These are phyloP conservation scores for Sclerotinia glacialis DNA, from an alignment of 2,329 filamentous ascomycete genomes.

Conservation along the genomic window DNA sequence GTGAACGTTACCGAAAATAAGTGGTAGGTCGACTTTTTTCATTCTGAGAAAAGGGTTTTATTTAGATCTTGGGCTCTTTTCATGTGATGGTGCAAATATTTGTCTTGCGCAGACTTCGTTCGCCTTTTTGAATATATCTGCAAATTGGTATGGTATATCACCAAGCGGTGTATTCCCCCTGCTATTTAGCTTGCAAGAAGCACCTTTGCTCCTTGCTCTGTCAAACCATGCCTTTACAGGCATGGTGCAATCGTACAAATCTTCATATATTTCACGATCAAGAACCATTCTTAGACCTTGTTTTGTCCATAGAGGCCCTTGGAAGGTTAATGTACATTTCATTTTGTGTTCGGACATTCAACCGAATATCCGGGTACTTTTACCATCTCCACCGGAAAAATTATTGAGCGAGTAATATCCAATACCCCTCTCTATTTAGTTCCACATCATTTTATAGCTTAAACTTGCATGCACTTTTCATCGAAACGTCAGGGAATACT, in stretches of 20 bases:
- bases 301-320: not conserved
- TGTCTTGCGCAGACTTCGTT: not conserved
- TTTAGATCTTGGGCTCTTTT: not conserved
- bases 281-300: not conserved
- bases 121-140: not conserved
- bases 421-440: conserved; percentile 13
- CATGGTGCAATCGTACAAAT: not conserved
- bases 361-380: not conserved
- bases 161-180: not conserved
- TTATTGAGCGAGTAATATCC: not conserved
- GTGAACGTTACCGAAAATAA: conserved; percentile 4
- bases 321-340: not conserved
- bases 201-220: too few relatives aligned
- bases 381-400: conserved; percentile 4
- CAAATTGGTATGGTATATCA: not conserved
- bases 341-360: not conserved
- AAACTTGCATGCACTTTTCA: not conserved
- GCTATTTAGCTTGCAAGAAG: not conserved
- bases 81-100: not conserved
- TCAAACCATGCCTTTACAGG: not conserved
- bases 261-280: not conserved
- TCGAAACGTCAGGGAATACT: not conserved
- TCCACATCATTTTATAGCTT: not conserved
- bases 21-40: not conserved
- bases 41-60: not conserved